phyloP scores from a whole-genome alignment of 2,329 filamentous ascomycete genomes.

The Claviceps sp. region DNA sequence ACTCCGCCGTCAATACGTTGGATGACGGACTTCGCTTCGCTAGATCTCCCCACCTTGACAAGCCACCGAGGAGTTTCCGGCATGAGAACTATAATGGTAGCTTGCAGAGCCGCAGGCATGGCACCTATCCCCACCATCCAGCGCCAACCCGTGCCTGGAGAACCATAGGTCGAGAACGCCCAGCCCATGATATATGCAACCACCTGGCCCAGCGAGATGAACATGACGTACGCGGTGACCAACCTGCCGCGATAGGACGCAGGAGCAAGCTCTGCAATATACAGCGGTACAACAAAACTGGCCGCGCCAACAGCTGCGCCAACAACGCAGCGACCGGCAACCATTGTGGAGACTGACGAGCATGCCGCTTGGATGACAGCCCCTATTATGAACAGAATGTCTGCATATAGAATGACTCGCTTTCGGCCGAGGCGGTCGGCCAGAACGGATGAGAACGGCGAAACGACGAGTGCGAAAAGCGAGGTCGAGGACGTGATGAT shows the following conservation, averaged over 20 bases:
- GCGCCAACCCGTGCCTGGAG: constrained; percentile 54
- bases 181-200: constrained; percentile 79
- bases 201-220: constrained; percentile 80
- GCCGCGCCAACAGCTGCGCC: constrained; percentile 62
- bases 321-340: constrained; percentile 53
- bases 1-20: constrained; percentile 46
- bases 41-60: constrained; percentile 50
- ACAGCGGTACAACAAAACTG: constrained; percentile 73
- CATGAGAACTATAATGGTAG: constrained; percentile 53
- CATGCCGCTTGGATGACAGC: constrained; percentile 51
- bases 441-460: constrained; percentile 50
- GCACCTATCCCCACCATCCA: constrained; percentile 87
- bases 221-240: constrained; percentile 69
- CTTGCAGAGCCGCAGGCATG: constrained; percentile 60
- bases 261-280: constrained; percentile 78
- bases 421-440: constrained; percentile 49
- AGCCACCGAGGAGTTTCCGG: constrained; percentile 87
- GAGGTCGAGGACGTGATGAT: constrained; percentile 58
- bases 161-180: constrained; percentile 47
- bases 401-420: constrained; percentile 48
- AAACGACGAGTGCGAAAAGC: constrained; percentile 50
- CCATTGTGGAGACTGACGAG: constrained; percentile 47
- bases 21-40: constrained; percentile 52
- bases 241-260: constrained; percentile 62
- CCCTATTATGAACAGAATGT: constrained; percentile 54